Base-by-base conservation (phyloP, 768 basidiomycete species). In the Saitozyma sp. region DNA sequence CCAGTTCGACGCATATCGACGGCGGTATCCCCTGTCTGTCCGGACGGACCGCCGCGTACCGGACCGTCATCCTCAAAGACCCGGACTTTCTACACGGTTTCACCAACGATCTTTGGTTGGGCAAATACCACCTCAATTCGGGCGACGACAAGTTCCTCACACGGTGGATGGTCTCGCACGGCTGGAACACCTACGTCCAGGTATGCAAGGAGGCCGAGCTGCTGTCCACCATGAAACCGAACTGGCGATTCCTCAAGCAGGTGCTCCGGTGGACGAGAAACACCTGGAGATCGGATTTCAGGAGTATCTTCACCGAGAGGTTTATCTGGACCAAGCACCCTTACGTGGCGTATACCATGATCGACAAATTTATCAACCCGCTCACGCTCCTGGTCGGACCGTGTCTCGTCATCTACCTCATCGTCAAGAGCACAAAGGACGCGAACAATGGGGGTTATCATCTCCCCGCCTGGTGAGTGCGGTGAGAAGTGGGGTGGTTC, bases 121-220 rank as follows among this genome's bases (percentile, higher is more conserved):
- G 88, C 59, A 94, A 92, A 81, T 95, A 94, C 80, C 92, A 94
- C 79, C 86, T 93, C 67, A 94, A 94, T 78, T 92, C 90, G 3
- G 91, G 92, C 20, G 92, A 93, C 80, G 90, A 92, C 83, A 92
- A 95, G 80, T 95, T 92, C 81, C 82, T 95, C 75, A 97, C 93
- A 16, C 83, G 92, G 50, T 95, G 93, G 92, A 92, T 94, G 90
- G 92, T 95, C 63, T 88, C 86, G 74, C 92, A 94, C 72, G 91
- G 92, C 14, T 95, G 93, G 92, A 88, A 84, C 78, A 94, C 91
- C n/a, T 93, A 91, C 77, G 90, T 94, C 40, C 78, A 79, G 56
- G 78, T 79, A 8, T 79, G 79, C 61, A 73, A 77, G 58, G 80
- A 79, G 61, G 80, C 80, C 37, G 92, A 94, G 80, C 82, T 94